phyloP scores from a whole-genome alignment of 2,329 filamentous ascomycete genomes.

The Penicillium sp. region DNA sequence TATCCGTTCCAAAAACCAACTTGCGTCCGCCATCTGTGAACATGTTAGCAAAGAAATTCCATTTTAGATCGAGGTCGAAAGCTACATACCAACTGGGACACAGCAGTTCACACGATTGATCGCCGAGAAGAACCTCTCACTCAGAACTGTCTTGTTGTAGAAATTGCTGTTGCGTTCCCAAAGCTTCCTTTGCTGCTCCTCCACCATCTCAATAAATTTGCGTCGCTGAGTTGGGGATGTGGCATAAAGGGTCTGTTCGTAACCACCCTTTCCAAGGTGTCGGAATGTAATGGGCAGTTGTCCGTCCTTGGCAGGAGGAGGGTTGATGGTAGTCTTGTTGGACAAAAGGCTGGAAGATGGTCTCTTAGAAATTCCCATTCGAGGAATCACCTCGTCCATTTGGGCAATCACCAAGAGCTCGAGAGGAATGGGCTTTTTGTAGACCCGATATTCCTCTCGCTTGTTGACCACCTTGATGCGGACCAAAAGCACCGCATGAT shows the following conservation, averaged over 20 bases:
- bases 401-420: constrained; percentile 91
- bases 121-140: constrained; percentile 86
- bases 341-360: constrained; percentile 81
- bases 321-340: constrained; percentile 52
- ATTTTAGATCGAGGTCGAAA: not conserved
- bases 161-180: constrained; percentile 69
- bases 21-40: constrained; percentile 83
- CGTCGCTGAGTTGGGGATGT: constrained; percentile 80
- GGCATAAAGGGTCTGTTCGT: constrained; percentile 86
- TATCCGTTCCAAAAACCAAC: constrained; percentile 90
- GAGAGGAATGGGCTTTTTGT: constrained; percentile 89
- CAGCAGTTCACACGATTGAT: constrained; percentile 91
- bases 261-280: constrained; percentile 92
- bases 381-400: constrained; percentile 94
- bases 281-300: constrained; percentile 89
- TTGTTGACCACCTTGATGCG: constrained; percentile 90
- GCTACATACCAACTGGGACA: constrained; percentile 74
- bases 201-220: constrained; percentile 97
- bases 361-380: constrained; percentile 74
- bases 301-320: constrained; percentile 63
- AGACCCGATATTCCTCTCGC: constrained; percentile 90
- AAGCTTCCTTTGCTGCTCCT: constrained; percentile 81
- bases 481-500: constrained; percentile 90
- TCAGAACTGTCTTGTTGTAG: constrained; percentile 66
- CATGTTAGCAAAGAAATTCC: constrained; percentile 13